Percentiles rank a stretch among this genome's conserved stretches.
These are phyloP conservation scores for Ascobolus immersus DNA, from an alignment of 495 filamentous ascomycete genomes.

Conservation along the genomic window DNA sequence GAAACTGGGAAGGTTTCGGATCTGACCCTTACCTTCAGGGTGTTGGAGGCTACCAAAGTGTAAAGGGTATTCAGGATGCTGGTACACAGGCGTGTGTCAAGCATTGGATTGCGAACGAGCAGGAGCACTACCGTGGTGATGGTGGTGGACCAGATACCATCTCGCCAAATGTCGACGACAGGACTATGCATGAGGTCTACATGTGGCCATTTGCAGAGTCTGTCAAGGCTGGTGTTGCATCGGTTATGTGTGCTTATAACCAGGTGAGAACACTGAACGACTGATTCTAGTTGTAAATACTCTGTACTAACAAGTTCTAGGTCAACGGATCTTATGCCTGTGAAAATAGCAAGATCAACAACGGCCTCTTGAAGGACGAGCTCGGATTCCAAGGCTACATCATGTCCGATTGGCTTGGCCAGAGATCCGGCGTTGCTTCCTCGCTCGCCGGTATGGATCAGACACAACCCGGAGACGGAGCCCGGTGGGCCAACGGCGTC, in stretches of 20 bases:
- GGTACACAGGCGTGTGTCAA: conserved; percentile 50
- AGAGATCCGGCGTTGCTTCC: conserved; percentile 43
- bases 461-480: conserved; percentile 43
- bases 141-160: conserved; percentile 2
- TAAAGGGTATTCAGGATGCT: conserved; percentile 44
- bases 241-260: conserved; percentile 51
- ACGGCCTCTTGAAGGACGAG: conserved; percentile 45
- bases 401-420: conserved; percentile 43
- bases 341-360: conserved; percentile 47
- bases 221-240: conserved; percentile 41
- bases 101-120: conserved; percentile 50
- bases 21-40: conserved; percentile 47
- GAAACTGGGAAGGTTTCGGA: conserved; percentile 59
- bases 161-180: conserved; percentile 32
- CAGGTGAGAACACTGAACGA: conserved; percentile 22
- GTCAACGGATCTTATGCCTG: conserved; percentile 44
- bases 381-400: conserved; percentile 56
- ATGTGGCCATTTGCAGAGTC: conserved; percentile 57
- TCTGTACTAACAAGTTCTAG: conserved; percentile 15
- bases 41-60: conserved; percentile 32
- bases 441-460: conserved; percentile 57
- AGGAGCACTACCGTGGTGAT: conserved; percentile 24
- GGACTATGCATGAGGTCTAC: conserved; percentile 52
- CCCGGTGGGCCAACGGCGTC: conserved; percentile 24
- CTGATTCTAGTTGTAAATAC: neutral